phyloP scores from a whole-genome alignment of 2,329 filamentous ascomycete species.

The Lachnellula arida region DNA sequence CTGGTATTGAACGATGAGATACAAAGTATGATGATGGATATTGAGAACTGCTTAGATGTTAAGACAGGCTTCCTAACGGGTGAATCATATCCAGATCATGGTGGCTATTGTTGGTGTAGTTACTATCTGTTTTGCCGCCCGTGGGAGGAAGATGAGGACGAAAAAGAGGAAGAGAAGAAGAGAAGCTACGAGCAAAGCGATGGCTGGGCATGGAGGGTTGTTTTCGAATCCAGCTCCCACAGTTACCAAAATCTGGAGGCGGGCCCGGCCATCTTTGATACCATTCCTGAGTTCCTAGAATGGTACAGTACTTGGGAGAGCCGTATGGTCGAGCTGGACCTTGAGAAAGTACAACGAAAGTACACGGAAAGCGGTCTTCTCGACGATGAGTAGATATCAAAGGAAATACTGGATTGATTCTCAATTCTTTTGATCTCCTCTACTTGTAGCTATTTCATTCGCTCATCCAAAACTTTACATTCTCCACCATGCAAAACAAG shows the following conservation, averaged over 20 bases:
- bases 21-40: background rate
- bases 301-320: background rate
- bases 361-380: background rate
- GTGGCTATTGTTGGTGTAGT: background rate
- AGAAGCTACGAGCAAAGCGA: background rate
- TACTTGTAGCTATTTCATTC: too few species aligned
- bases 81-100: background rate
- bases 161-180: background rate
- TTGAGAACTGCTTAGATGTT: background rate
- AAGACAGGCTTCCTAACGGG: background rate
- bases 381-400: background rate
- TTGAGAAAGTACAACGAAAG: background rate
- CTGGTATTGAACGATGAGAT: background rate
- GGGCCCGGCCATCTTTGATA: too few species aligned
- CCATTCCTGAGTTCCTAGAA: background rate
- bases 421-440: too few species aligned
- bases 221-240: too few species aligned
- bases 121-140: background rate
- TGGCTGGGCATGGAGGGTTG: background rate
- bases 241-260: too few species aligned
- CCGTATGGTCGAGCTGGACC: background rate
- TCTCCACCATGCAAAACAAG: too few species aligned
- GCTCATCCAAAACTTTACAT: too few species aligned
- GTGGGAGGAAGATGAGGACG: background rate
- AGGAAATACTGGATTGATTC: too few species aligned